Base-by-base conservation (phyloP, 257 asterid species). In the Plantago elongata region DNA sequence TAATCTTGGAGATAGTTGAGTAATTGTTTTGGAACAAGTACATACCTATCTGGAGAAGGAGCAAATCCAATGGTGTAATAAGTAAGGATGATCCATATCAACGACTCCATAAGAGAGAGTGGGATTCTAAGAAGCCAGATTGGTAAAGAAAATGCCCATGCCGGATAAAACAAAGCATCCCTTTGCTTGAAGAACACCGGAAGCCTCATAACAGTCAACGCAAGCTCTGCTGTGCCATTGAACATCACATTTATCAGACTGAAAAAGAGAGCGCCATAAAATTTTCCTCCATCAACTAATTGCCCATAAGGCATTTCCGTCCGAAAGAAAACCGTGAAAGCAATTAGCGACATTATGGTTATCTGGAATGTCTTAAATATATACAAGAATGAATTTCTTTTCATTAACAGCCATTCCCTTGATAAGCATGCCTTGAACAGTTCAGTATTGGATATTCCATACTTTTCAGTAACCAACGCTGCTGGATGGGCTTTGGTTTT, bases 71-170 rank as follows among this genome's bases (percentile, higher is more conserved):
- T 84, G 13, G 96, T 88, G 75, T 91, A 91, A 72, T 91, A 91
- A 43, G 98, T 91, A 69, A 91, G 95, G 72, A 75, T 43, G 27
- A 84, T 69, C 98, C 98, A 91, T 69, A 91, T 91, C 46, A 80
- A 68, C 14, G 98, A 91, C 68, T 91, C 98, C 83, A 86, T 59
- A 13, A 88, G 57, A 16, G 98, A 91, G 62, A 88, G 84, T 11
- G 98, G 98, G 67, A 91, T 81, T 69, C 83, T 74, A 38, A 86
- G 77, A 67, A 91, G 80, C 95, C 96, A 91, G 70, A 91, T 91
- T 3, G 98, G 98, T 38, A 91, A 71, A 10, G 96, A 85, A 60
- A 91, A 91, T 2, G 98, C 98, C 98, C 98, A 91, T 48, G 98
- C 92, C 9, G 98, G 98, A 75, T 67, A 91, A 78, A 91, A 86